Conservation (phyloP, 129 eudicot genomes). For the Gnaphalium uliginosum region DNA sequence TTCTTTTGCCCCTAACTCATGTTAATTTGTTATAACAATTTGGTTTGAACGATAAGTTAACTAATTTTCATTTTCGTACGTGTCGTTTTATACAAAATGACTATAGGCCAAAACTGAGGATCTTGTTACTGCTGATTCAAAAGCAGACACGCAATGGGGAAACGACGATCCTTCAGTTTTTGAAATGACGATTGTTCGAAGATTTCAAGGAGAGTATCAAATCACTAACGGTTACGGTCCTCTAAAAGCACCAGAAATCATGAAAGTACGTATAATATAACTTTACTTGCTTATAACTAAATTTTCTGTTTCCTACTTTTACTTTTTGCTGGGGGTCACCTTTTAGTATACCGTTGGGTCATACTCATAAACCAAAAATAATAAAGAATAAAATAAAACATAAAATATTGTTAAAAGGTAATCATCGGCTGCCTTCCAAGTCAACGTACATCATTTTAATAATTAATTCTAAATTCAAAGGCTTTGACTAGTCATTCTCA, state of each 20-base stretch:
- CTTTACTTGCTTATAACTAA: background rate
- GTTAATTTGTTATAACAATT: background rate
- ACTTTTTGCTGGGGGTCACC: too few relatives aligned
- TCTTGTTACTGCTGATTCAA: conserved; percentile 60
- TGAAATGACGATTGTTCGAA: conserved; percentile 20
- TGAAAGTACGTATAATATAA: conserved; percentile 58
- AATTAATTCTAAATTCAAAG: background rate
- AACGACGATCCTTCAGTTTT: conserved; percentile 66
- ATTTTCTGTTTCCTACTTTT: too few relatives aligned
- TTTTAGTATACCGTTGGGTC: background rate
- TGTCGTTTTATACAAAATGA: background rate
- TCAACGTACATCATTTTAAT: background rate
- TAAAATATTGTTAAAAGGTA: background rate
- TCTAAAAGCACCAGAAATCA: conserved; percentile 53
- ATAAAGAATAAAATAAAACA: conserved; percentile 1
- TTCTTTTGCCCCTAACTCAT: background rate
- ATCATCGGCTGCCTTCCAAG: background rate
- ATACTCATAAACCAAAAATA: background rate
- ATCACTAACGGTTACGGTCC: conserved; percentile 77
- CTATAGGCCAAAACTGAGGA: conserved; percentile 50
- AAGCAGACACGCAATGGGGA: conserved; percentile 53
- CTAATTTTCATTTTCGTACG: background rate
- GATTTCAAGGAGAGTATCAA: conserved; percentile 62
- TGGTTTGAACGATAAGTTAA: background rate
- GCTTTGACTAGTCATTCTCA: conserved; percentile 12